These are phyloP conservation scores for Populus trichocarpa DNA, from an alignment of 441 rosid species.

Conservation along the genomic window DNA sequence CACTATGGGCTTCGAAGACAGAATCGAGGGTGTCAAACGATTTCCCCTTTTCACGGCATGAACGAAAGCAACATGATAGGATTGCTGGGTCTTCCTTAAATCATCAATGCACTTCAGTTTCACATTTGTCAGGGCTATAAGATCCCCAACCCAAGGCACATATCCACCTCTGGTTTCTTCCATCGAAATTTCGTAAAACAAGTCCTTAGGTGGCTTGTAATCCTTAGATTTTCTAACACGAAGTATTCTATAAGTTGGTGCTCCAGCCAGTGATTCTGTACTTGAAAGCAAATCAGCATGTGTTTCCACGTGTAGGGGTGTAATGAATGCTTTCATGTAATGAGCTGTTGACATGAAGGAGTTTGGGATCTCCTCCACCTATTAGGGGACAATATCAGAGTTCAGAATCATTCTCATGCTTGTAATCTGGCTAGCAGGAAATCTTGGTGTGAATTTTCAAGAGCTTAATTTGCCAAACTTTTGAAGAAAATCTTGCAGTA, in stretches of 20 bases:
- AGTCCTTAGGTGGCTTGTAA: conserved; percentile 15
- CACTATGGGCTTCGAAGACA: conserved; percentile 15
- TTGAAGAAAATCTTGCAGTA: no score
- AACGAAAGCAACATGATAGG: conserved; percentile 35
- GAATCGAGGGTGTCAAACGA: conserved; percentile 8
- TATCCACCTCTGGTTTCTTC: conserved; percentile 3
- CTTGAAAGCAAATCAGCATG: neutral
- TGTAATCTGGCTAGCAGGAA: no score
- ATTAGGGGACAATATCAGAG: neutral
- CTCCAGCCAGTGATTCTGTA: neutral
- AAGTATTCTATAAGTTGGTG: conserved; percentile 18
- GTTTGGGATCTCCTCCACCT: conserved; percentile 10
- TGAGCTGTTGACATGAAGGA: neutral
- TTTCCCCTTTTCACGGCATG: neutral
- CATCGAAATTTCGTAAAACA: conserved; percentile 21
- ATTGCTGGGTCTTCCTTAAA: conserved; percentile 28
- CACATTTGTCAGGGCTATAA: conserved; percentile 31
- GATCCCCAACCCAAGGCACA: conserved; percentile 30
- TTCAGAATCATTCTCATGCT: neutral
- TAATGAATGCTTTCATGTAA: neutral
- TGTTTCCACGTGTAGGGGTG: conserved; percentile 1
- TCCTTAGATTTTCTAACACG: conserved; percentile 3
- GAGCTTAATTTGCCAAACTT: no score
- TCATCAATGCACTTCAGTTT: conserved; percentile 27
- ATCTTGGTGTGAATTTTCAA: no score